Base-by-base conservation (phyloP, 768 basidiomycete species). In the Mycena alexandri region DNA sequence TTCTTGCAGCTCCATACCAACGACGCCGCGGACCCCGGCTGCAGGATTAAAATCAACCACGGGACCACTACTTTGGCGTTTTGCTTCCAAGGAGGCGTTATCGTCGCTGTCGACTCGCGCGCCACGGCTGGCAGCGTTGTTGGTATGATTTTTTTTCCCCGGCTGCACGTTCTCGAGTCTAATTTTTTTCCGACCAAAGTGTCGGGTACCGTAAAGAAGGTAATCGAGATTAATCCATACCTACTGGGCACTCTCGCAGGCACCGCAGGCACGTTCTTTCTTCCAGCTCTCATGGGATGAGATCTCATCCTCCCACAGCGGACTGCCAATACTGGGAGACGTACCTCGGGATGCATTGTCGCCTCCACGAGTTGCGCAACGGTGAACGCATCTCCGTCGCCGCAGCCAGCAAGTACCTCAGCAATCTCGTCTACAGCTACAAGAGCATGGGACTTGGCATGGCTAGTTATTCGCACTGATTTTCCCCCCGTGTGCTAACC, bases 151-250 rank as follows among this genome's bases (percentile, higher is more conserved):
- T n/a, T n/a, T n/a, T n/a, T n/a, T n/a, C n/a, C n/a, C n/a, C n/a
- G n/a, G n/a, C n/a, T n/a, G n/a, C n/a, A n/a, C n/a, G n/a, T n/a
- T n/a, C n/a, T n/a, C n/a, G n/a, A n/a, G n/a, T n/a, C n/a, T n/a
- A n/a, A n/a, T n/a, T n/a, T n/a, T n/a, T n/a, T n/a, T n/a, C n/a
- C n/a, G n/a, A n/a, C n/a, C n/a, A n/a, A n/a, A n/a, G n/a, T n/a
- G n/a, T n/a, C n/a, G n/a, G n/a, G n/a, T n/a, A 98, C 97, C 13
- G 95, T 99, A 66, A 98, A 97, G 86, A 99, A 98, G 84, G 96
- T 99, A 68, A 98, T 99, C 73, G 98, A 99, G 83, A 99, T 99
- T 80, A 99, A 99, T 82, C 94, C 95, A 36, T 99, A 96, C 82
- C 81, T 99, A 47, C 87, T 99, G 17, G 97, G 98, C 63, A 99